A percentile compares a stretch with the other conserved stretches of the same genome.
Evolutionary conservation across 2,329 filamentous ascomycete genomes (phyloP).

Genomic region (Penicillium palitans): DNA sequence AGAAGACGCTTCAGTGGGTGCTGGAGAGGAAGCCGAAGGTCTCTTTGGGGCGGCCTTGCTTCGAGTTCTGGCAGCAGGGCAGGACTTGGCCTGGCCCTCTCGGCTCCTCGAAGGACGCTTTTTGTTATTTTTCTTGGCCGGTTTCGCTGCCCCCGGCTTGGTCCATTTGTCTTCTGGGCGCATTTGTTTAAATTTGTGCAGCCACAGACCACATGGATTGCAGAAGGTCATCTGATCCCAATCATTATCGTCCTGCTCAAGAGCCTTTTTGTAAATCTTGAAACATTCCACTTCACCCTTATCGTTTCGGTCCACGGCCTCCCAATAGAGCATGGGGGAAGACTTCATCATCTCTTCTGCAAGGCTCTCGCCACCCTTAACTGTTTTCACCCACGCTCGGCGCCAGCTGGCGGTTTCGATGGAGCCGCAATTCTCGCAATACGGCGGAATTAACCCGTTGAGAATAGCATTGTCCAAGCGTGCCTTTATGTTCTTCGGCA

Average conservation of each 20-base stretch:
- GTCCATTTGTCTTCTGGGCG: slow-evolving; percentile 83
- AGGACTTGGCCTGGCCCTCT: slow-evolving; percentile 38
- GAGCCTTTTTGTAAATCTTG: slow-evolving; percentile 71
- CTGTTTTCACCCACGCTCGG: slow-evolving; percentile 80
- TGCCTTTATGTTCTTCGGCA: slow-evolving; percentile 63
- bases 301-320: slow-evolving; percentile 63
- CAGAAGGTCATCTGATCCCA: slow-evolving; percentile 78
- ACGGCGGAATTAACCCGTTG: slow-evolving; percentile 82
- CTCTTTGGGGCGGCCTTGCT: slow-evolving; percentile 31
- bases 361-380: slow-evolving; percentile 67
- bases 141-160: slow-evolving; percentile 43
- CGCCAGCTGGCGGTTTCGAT: slow-evolving; percentile 97
- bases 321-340: slow-evolving; percentile 72
- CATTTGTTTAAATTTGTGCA: slow-evolving; percentile 82
- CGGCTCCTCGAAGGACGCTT: slow-evolving; percentile 42
- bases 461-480: slow-evolving; percentile 61
- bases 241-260: slow-evolving; percentile 65
- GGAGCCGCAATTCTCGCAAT: slow-evolving; percentile 87
- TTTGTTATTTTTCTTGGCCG: slow-evolving; percentile 40
- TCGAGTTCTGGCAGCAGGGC: slow-evolving; percentile 35
- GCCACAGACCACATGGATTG: slow-evolving; percentile 95
- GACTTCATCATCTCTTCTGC: slow-evolving; percentile 72
- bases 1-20: slow-evolving; percentile 40
- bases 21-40: slow-evolving; percentile 42
- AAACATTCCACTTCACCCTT: slow-evolving; percentile 66